Base-by-base conservation (phyloP, 2,329 filamentous ascomycete species). In the Orbilia quercus region DNA sequence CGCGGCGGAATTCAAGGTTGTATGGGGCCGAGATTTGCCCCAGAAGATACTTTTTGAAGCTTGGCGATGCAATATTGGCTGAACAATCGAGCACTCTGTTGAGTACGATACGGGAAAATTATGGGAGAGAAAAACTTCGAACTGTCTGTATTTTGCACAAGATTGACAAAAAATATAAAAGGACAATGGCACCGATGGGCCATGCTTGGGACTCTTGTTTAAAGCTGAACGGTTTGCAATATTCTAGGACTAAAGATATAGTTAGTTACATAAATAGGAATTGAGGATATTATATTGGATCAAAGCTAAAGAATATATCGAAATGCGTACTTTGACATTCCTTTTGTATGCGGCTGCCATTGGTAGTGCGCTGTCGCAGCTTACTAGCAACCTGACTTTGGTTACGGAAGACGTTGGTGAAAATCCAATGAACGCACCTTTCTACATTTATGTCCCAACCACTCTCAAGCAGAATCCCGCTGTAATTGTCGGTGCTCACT, bases 381-480 rank as follows among this genome's bases (percentile, higher is more conserved):
- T 69, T 9, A 53, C 64, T 14, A 69, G 64, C 20, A 69, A 55
- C 18, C 36, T 69, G 12, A 47, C 57, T 7, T 40, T 69, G 23
- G 55, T 69, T 25, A 69, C 64, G 12, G 64, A 69, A 23, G 38
- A 69, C 36, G 60, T 69, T 40, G 64, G 64, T 2, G 64, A 69
- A 34, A 69, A 69, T 34, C 64, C 64, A 16, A 69, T 54, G 11
- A 69, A 69, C n/a, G 55, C 34, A 4, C 54, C 64, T 2, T 69
- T 69, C 25, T 54, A 69, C 20, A 60, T 69, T 16, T 69, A 69
- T 20, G 64, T 69, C 0, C 64, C 64, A 16, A 69, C 54, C 40
- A 60, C 64, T 1, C 44, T 60, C 7, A 25, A 25, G 5, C 44
- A 40, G 22, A 48, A 69, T 31, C 64, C 64, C 6, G 36, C 64